Conservation (phyloP, 2,329 filamentous ascomycete genomes). For the Exserohilum turcica region DNA sequence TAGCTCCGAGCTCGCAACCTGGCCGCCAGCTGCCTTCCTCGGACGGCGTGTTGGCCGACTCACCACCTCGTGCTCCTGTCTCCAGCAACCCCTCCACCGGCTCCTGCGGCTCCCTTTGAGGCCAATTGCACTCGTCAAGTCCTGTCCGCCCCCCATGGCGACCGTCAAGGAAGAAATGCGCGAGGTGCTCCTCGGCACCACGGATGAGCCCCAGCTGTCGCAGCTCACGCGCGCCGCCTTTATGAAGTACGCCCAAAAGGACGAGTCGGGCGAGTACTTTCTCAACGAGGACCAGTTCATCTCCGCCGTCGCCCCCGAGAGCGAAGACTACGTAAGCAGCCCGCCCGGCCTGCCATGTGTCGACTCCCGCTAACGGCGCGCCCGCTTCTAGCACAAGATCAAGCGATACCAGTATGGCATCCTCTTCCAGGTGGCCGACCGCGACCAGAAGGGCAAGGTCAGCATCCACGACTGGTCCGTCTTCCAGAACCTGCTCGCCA, state of each 20-base stretch:
- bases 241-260: conserved; percentile 73
- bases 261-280: conserved; percentile 76
- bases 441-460: conserved; percentile 72
- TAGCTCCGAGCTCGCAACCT: conserved; percentile 36
- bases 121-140: conserved; percentile 36
- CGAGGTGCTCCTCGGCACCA: conserved; percentile 68
- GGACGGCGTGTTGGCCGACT: conserved; percentile 31
- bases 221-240: conserved; percentile 78
- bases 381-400: conserved; percentile 81
- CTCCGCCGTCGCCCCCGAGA: conserved; percentile 81
- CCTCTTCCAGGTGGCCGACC: conserved; percentile 89
- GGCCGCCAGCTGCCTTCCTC: conserved; percentile 22
- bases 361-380: conserved; percentile 36
- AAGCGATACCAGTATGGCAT: conserved; percentile 93
- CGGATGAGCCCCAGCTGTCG: conserved; percentile 67
- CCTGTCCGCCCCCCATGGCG: conserved; percentile 36
- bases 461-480: conserved; percentile 84
- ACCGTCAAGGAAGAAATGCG: conserved; percentile 72
- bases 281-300: conserved; percentile 89
- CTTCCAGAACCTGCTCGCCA: conserved; percentile 91
- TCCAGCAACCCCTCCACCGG: conserved; percentile 19
- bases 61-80: conserved; percentile 23
- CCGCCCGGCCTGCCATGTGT: conserved; percentile 23
- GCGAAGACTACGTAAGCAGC: conserved; percentile 84
- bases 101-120: conserved; percentile 15